phyloP scores from a whole-genome alignment of 352 stramenopile species.

The Pseudoperonospora humuli region DNA sequence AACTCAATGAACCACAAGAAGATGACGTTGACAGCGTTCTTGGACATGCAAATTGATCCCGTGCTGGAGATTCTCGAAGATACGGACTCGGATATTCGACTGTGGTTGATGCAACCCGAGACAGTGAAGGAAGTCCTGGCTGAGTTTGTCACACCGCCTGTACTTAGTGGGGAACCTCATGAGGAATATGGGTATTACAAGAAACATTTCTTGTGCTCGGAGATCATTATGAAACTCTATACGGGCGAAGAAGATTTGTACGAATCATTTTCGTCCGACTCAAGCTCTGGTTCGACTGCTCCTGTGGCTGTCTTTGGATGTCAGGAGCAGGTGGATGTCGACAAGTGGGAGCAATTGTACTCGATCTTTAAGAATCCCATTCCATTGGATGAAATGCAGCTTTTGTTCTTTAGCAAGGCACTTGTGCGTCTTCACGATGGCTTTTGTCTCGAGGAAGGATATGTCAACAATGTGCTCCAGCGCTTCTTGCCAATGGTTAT shows the following conservation, averaged over 20 bases:
- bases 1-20: conserved; percentile 45
- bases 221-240: conserved; percentile 89
- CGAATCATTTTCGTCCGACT: conserved; percentile 83
- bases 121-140: conserved; percentile 70
- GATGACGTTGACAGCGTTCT: conserved; percentile 55
- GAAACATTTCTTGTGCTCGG: conserved; percentile 81
- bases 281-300: conserved; percentile 57
- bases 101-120: conserved; percentile 74
- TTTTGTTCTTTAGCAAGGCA: conserved; percentile 84
- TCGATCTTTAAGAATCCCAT: conserved; percentile 70
- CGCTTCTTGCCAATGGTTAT: conserved; percentile 71
- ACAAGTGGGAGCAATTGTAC: conserved; percentile 79
- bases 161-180: conserved; percentile 65
- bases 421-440: conserved; percentile 80
- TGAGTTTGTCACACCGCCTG: conserved; percentile 73
- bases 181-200: conserved; percentile 88
- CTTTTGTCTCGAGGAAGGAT: conserved; percentile 82
- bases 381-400: conserved; percentile 80
- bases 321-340: conserved; percentile 59
- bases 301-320: conserved; percentile 73
- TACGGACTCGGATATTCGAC: conserved; percentile 74
- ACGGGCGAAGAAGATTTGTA: conserved; percentile 84
- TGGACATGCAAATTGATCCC: conserved; percentile 80
- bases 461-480: conserved; percentile 75
- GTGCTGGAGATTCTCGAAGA: conserved; percentile 83